These are phyloP conservation scores for Ustilago shanxiensis DNA, from an alignment of 1,284 basidiomycete species.

Conservation along the genomic window DNA sequence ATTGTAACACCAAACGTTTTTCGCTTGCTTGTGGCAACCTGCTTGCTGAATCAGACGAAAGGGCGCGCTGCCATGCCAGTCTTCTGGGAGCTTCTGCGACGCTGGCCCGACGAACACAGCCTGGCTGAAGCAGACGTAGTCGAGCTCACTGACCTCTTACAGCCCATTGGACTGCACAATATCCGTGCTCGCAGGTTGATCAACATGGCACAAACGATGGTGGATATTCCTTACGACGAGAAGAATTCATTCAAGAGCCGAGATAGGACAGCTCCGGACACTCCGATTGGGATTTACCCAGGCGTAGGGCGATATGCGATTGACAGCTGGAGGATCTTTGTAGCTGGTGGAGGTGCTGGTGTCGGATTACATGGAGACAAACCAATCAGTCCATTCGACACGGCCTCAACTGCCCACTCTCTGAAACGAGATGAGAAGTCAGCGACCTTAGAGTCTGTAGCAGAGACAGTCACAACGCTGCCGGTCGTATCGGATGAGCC, in stretches of 20 bases:
- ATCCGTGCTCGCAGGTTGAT: constrained; percentile 34
- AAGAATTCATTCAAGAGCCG: constrained; percentile 27
- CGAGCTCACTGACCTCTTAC: constrained; percentile 31
- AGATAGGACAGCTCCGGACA: constrained; percentile 28
- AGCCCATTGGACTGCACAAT: constrained; percentile 44
- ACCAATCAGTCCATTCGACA: constrained; percentile 26
- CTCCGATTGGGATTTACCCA: constrained; percentile 37
- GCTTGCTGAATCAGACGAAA: constrained; percentile 49
- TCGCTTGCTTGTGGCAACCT: constrained; percentile 41
- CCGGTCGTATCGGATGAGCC: not conserved
- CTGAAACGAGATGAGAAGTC: not conserved
- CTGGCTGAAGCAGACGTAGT: constrained; percentile 24
- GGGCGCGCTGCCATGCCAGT: constrained; percentile 42
- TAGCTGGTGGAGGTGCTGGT: constrained; percentile 28
- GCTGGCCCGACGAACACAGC: constrained; percentile 33
- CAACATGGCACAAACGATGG: constrained; percentile 31
- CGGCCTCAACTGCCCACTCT: not conserved
- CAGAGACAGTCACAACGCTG: not conserved
- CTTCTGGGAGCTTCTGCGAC: constrained; percentile 34
- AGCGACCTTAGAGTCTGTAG: not conserved
- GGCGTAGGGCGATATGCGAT: constrained; percentile 47
- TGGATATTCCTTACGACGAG: constrained; percentile 37
- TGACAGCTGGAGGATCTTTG: constrained; percentile 48
- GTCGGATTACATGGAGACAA: constrained; percentile 22
- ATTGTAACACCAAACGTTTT: constrained; percentile 46